phyloP scores from a whole-genome alignment of 2,329 filamentous ascomycete species.

The Cordyceps cicadae region DNA sequence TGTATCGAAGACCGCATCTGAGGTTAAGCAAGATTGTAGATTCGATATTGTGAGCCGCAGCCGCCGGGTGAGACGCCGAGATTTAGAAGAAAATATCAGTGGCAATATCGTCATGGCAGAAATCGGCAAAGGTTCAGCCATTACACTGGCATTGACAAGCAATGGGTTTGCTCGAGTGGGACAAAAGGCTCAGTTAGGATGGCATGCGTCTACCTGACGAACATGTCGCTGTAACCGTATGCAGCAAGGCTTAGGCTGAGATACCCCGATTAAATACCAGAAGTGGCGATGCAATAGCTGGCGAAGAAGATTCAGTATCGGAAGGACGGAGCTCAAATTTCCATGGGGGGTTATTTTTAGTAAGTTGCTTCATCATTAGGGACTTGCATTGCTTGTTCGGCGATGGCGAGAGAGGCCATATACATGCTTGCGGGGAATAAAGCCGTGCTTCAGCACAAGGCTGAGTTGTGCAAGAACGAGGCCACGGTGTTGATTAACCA shows the following conservation, averaged over 20 bases:
- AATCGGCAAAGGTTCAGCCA: background rate
- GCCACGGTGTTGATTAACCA: background rate
- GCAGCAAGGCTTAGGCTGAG: background rate
- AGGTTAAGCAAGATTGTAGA: slow-evolving; percentile 1
- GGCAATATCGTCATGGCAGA: background rate
- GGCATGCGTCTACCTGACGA: background rate
- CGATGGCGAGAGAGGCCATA: background rate
- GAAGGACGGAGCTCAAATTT: background rate
- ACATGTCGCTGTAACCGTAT: background rate
- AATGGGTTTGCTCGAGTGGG: background rate
- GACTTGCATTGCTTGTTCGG: background rate
- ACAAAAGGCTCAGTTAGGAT: background rate
- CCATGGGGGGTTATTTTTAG: background rate
- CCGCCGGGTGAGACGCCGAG: background rate
- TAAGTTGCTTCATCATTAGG: background rate
- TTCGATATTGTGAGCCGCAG: background rate
- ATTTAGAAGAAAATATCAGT: background rate
- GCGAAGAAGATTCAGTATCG: background rate
- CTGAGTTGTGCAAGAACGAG: background rate
- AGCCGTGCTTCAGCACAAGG: slow-evolving; percentile 1
- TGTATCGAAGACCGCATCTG: background rate
- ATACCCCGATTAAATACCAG: background rate
- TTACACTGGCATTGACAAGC: background rate
- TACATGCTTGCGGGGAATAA: background rate
- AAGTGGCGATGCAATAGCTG: background rate